Evolutionary conservation across 345 rosid genomes (phyloP).

Genomic region (Raphanus sativus): DNA sequence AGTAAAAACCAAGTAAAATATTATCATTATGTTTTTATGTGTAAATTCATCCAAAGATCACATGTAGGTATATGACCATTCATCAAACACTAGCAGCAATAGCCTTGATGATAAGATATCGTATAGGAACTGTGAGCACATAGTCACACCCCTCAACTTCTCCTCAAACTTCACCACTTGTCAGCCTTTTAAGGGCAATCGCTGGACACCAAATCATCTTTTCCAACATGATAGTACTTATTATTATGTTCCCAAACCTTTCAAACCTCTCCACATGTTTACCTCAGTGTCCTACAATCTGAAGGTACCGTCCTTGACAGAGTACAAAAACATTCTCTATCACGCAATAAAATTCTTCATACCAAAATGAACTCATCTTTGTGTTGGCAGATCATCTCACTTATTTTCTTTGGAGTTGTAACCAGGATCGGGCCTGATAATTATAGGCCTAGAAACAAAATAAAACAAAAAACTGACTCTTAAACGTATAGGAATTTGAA

Average conservation of each 20-base stretch:
- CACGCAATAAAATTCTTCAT: background rate
- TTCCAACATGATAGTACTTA: background rate
- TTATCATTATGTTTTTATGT: slow-evolving; percentile 10
- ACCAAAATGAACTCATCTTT: background rate
- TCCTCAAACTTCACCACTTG: too few relatives aligned
- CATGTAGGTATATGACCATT: background rate
- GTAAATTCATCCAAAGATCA: background rate
- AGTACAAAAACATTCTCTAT: background rate
- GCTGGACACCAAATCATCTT: background rate
- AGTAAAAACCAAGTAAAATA: slow-evolving; percentile 24
- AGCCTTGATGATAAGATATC: background rate
- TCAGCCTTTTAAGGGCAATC: background rate
- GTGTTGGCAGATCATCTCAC: background rate
- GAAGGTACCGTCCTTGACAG: background rate
- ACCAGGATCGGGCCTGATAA: too few relatives aligned
- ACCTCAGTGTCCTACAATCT: background rate
- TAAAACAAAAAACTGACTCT: too few relatives aligned
- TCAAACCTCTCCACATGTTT: background rate
- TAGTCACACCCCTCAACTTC: background rate
- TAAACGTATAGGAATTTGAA: too few relatives aligned
- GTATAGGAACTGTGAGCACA: background rate
- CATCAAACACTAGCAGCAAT: background rate
- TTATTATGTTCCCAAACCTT: background rate
- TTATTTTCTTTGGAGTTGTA: background rate
- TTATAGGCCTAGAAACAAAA: too few relatives aligned